These are phyloP conservation scores for Beauveria pseudobassiana DNA, from an alignment of 2,329 filamentous ascomycete genomes.

Conservation along the genomic window DNA sequence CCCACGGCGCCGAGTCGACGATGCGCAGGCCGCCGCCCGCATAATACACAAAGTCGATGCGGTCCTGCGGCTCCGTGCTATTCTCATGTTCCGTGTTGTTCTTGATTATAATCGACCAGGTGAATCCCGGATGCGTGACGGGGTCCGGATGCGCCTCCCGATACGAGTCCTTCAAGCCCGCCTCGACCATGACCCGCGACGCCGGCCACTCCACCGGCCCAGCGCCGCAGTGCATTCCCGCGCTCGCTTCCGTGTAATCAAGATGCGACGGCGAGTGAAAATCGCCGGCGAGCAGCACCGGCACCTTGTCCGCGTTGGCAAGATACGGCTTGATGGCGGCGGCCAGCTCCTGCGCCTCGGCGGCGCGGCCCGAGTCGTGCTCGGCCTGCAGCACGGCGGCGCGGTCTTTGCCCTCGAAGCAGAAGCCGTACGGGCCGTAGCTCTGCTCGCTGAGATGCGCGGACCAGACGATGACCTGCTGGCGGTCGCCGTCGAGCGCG, in stretches of 20 bases:
- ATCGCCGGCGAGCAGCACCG: slow-evolving; percentile 33
- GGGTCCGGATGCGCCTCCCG: slow-evolving; percentile 31
- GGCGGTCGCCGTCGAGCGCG: slow-evolving; percentile 23
- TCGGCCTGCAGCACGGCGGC: slow-evolving; percentile 27
- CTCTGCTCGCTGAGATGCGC: slow-evolving; percentile 27
- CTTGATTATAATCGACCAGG: slow-evolving; percentile 33
- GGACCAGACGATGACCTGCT: slow-evolving; percentile 28
- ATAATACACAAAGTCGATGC: slow-evolving; percentile 38
- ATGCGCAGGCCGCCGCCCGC: slow-evolving; percentile 20
- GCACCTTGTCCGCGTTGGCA: slow-evolving; percentile 21
- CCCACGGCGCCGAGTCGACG: slow-evolving; percentile 20
- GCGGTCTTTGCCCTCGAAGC: slow-evolving; percentile 26
- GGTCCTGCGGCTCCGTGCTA: slow-evolving; percentile 29
- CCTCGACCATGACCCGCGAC: slow-evolving; percentile 24
- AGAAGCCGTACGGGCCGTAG: slow-evolving; percentile 37
- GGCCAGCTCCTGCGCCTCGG: slow-evolving; percentile 28
- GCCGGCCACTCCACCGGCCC: slow-evolving; percentile 30
- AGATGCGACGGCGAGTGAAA: slow-evolving; percentile 37
- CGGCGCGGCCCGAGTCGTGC: slow-evolving; percentile 27
- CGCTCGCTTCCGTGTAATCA: slow-evolving; percentile 28
- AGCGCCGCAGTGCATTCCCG: slow-evolving; percentile 28
- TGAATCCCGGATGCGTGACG: slow-evolving; percentile 23
- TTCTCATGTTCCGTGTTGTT: slow-evolving; percentile 20
- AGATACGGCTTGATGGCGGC: slow-evolving; percentile 25
- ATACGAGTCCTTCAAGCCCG: slow-evolving; percentile 32